Evolutionary conservation across 108 stramenopile genomes (phyloP).

Genomic region (Chaetoceros muelleri): DNA sequence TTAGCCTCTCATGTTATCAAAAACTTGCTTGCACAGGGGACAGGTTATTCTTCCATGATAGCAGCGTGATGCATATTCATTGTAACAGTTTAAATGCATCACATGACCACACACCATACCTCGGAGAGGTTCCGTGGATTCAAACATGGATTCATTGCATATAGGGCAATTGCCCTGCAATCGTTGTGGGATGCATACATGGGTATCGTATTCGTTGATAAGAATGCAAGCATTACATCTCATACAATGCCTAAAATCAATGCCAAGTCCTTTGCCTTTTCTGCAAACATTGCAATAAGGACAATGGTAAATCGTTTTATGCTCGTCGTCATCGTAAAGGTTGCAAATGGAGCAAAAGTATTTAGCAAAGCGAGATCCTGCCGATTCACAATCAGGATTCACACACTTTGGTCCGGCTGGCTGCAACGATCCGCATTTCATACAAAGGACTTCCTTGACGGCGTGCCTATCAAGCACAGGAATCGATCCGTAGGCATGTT

Average conservation of each 20-base stretch:
- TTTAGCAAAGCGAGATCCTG: conserved; percentile 57
- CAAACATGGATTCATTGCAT: conserved; percentile 82
- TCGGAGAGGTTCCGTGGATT: conserved; percentile 77
- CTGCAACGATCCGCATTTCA: conserved; percentile 80
- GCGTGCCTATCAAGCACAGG: conserved; percentile 70
- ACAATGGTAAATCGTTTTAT: conserved; percentile 82
- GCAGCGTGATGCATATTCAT: conserved; percentile 44
- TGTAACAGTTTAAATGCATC: conserved; percentile 90
- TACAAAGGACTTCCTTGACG: conserved; percentile 85
- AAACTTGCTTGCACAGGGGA: conserved; percentile 73
- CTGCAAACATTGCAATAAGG: conserved; percentile 93
- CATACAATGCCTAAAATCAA: conserved; percentile 96
- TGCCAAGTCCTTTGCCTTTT: conserved; percentile 82
- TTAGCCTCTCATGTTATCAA: conserved; percentile 84
- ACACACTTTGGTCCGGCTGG: conserved; percentile 66
- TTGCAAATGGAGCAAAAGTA: conserved; percentile 87
- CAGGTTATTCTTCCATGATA: conserved; percentile 75
- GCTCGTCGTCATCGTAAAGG: conserved; percentile 71
- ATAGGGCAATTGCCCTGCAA: conserved; percentile 91
- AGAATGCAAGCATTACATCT: conserved; percentile 95
- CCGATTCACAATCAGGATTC: conserved; percentile 57
- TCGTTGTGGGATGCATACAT: conserved; percentile 87
- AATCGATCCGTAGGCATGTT: conserved; percentile 45
- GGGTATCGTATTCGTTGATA: conserved; percentile 53
- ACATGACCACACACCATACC: conserved; percentile 90